Evolutionary conservation across 2,329 filamentous ascomycete species (phyloP), one percentile per base, ranked within the genome.

Genomic region (Biscogniauxia marginata): DNA sequence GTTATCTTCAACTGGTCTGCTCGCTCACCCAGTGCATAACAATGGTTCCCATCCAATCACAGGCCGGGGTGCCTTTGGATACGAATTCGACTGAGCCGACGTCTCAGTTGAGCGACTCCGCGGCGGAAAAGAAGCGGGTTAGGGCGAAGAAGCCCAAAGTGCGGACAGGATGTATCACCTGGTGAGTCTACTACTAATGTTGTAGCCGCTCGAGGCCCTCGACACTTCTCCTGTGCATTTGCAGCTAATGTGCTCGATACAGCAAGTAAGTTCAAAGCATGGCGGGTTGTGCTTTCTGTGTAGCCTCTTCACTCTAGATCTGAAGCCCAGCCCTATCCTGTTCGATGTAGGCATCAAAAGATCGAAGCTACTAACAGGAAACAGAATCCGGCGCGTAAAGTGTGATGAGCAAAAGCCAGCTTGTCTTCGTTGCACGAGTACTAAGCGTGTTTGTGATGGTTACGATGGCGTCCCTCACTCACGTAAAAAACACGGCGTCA

Each of bases 131-230:
- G 11, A 63, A 63, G 20, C 61, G 71, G 7, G 73, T 68, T 22
- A 65, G 72, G 50, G 71, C 70, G 16, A 74, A 70, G 57, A 74
- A 71, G 59, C 71, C 73, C 18, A 76, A 75, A 59, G 73, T 74
- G 23, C 65, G 70, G 11, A 76, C 73, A 3, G 73, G 73, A 13
- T 75, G 73, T 61, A 71, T 74, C 18, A 76, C 73, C 45, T 76
- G 73, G 74, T 75, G 57, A 63, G 73, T 50, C 19, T 34, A 54
- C 19, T 34, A 54, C n/a, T 16, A 39, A 39, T 4, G 30, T 39
- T 39, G 30, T 16, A 39, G 30, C 7, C n/a, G 30, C 30, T 16
- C 30, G 13, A 39, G 30, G 13, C 30, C 9, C 13, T 39, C 30
- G 30, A 39, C 30, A 16, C 30, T 9, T 5, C 30, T 39, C 30